phyloP scores from a whole-genome alignment of 2,329 filamentous ascomycete genomes.

The Calycina herbarum region DNA sequence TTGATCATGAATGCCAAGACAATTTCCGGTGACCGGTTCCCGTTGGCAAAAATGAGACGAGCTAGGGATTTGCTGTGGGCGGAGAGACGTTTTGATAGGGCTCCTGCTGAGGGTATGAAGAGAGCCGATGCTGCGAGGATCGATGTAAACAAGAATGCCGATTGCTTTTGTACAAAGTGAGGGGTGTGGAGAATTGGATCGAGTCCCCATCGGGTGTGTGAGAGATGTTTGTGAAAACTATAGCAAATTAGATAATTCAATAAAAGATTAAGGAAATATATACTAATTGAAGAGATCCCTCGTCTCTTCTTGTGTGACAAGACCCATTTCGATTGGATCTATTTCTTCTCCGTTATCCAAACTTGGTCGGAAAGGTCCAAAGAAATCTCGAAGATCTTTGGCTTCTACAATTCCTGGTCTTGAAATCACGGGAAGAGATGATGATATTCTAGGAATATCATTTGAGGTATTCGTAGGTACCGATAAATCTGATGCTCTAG shows the following conservation, averaged over 20 bases:
- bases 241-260: background rate
- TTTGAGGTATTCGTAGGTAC: constrained; percentile 20
- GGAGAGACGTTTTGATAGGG: constrained; percentile 64
- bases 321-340: constrained; percentile 68
- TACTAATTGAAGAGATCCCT: constrained; percentile 65
- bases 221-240: constrained; percentile 70
- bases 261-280: constrained; percentile 28
- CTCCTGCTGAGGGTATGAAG: constrained; percentile 63
- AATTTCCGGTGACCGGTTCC: constrained; percentile 70
- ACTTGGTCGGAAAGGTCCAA: constrained; percentile 62
- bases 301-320: constrained; percentile 66
- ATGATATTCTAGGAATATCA: constrained; percentile 9
- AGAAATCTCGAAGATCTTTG: constrained; percentile 61
- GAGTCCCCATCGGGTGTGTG: constrained; percentile 73
- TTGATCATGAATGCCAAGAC: constrained; percentile 75
- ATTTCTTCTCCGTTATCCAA: constrained; percentile 63
- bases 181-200: constrained; percentile 67
- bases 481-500: constrained; percentile 66
- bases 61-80: constrained; percentile 64
- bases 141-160: constrained; percentile 71
- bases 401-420: constrained; percentile 39
- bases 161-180: constrained; percentile 64
- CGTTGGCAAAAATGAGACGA: constrained; percentile 58
- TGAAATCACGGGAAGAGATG: constrained; percentile 12
- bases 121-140: constrained; percentile 68